These are phyloP conservation scores for Scytalidium lignicola DNA, from an alignment of 2,329 filamentous ascomycete species.

Conservation along the genomic window DNA sequence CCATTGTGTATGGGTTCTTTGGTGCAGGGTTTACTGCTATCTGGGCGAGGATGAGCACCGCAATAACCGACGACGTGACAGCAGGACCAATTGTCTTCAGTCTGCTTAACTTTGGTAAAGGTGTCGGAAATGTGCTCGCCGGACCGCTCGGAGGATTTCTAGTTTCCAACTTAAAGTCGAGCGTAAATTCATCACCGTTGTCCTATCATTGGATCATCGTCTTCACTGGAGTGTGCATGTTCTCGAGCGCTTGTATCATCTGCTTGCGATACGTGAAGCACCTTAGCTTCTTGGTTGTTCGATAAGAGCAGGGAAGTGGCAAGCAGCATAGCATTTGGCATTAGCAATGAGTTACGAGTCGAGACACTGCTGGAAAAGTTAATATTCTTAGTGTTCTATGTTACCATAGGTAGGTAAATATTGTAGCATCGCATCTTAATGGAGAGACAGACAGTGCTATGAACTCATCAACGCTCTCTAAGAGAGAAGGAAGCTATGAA, in stretches of 20 bases:
- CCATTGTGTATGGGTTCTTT: constrained; percentile 51
- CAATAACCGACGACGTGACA: constrained; percentile 24
- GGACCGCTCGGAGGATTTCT: constrained; percentile 20
- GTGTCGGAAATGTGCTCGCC: constrained; percentile 27
- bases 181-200: constrained; percentile 2
- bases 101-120: constrained; percentile 27
- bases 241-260: constrained; percentile 11
- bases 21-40: constrained; percentile 45
- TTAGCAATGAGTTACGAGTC: too few relatives aligned
- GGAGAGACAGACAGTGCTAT: too few relatives aligned
- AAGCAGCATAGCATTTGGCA: too few relatives aligned
- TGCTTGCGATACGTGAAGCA: constrained; percentile 7
- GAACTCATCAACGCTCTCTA: too few relatives aligned
- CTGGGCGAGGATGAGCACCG: constrained; percentile 34
- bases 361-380: too few relatives aligned
- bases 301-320: too few relatives aligned
- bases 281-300: too few relatives aligned
- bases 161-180: constrained; percentile 9
- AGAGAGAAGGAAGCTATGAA: too few relatives aligned
- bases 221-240: constrained; percentile 16
- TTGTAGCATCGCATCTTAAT: too few relatives aligned
- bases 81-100: constrained; percentile 22
- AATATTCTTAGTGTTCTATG: too few relatives aligned
- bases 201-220: constrained; percentile 12
- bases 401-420: too few relatives aligned